These are phyloP conservation scores for Hyphopichia buzzinii DNA, from an alignment of 1,139 yeast genomes.

Conservation along the genomic window DNA sequence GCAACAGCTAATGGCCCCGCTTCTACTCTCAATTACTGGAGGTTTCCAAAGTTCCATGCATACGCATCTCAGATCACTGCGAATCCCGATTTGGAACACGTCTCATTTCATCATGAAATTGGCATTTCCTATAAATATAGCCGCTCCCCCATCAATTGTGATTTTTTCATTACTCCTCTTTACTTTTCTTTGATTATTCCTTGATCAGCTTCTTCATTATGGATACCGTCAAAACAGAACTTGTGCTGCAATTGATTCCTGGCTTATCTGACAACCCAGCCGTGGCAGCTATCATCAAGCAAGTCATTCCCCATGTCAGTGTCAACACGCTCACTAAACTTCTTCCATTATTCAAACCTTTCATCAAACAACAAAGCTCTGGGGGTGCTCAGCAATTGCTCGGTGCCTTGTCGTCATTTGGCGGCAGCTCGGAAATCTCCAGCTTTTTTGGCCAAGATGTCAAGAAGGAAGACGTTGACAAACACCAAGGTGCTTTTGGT, in stretches of 20 bases:
- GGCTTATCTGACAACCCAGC: constrained; percentile 1
- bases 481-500: neutral
- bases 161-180: no score
- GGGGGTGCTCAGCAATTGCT: constrained; percentile 2
- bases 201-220: no score
- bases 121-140: no score
- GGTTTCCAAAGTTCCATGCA: no score
- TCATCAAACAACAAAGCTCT: neutral
- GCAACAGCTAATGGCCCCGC: no score
- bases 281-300: neutral
- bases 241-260: constrained; percentile 1
- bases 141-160: no score
- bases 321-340: constrained; percentile 1
- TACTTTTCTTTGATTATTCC: no score
- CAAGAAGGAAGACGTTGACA: neutral
- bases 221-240: constrained; percentile 1
- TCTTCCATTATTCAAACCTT: constrained; percentile 2
- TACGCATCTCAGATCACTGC: no score
- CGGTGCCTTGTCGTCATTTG: neutral
- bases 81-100: no score
- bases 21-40: no score
- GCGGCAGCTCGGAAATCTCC: neutral
- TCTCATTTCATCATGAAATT: no score
- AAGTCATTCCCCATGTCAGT: constrained; percentile 2
- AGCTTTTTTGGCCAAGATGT: neutral